Evolutionary conservation across 2,329 filamentous ascomycete species (phyloP).

Genomic region (Botrytis porri): DNA sequence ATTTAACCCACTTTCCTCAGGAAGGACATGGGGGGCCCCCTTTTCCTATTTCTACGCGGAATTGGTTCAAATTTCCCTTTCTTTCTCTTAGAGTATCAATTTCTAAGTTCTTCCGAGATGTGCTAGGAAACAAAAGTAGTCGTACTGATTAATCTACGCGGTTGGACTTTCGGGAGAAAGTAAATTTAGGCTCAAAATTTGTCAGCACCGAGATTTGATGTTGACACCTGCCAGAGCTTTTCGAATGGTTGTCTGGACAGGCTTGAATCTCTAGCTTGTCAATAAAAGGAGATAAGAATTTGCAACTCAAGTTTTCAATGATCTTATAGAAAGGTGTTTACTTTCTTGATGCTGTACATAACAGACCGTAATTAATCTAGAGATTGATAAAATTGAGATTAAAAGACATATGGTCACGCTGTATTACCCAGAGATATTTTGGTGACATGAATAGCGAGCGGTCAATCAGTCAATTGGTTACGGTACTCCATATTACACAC

Average conservation of each 20-base stretch:
- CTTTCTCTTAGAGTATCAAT: background rate
- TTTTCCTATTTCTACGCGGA: background rate
- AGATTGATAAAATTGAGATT: background rate
- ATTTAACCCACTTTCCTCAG: background rate
- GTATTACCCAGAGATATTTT: no score
- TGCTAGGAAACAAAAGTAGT: background rate
- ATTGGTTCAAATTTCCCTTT: background rate
- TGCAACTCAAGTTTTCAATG: no score
- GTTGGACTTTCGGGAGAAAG: background rate
- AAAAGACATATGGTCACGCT: background rate
- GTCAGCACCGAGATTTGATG: background rate
- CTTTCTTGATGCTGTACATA: background rate
- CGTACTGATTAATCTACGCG: background rate
- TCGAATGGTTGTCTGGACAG: no score
- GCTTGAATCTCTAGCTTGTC: background rate
- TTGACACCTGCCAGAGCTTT: background rate
- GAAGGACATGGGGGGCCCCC: background rate
- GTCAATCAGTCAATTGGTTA: background rate
- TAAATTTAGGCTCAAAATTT: background rate
- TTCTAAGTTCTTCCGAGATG: fast-evolving
- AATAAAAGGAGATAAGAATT: background rate
- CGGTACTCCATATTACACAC: background rate
- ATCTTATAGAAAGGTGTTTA: fast-evolving
- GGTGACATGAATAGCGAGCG: background rate
- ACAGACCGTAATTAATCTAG: background rate